Percentiles rank a stretch among this genome's conserved stretches.
phyloP scores from a whole-genome alignment of 768 basidiomycete species.

The Pleurotus cornucopiae region DNA sequence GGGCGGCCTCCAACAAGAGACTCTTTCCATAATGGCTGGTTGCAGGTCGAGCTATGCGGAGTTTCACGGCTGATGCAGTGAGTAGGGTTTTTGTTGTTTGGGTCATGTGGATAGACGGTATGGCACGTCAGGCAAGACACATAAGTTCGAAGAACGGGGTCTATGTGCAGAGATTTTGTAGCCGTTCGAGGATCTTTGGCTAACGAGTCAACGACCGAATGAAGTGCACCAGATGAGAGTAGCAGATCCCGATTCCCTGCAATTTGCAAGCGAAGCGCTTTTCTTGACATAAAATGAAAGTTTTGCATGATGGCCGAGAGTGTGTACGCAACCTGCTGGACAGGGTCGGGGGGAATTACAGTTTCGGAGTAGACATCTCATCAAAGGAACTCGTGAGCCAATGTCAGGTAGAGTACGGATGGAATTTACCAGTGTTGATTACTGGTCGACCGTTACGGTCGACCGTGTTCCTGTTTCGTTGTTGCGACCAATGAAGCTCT shows the following conservation, averaged over 20 bases:
- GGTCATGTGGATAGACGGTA: constrained; percentile 14
- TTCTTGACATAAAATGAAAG: constrained; percentile 17
- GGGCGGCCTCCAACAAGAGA: constrained; percentile 1
- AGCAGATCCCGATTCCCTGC: constrained; percentile 17
- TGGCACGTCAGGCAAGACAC: constrained; percentile 21
- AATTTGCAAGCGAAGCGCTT: constrained; percentile 15
- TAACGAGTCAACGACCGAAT: constrained; percentile 5
- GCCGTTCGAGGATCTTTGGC: constrained; percentile 19
- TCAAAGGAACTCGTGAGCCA: not conserved
- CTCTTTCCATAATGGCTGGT: not conserved
- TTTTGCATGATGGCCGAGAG: constrained; percentile 16
- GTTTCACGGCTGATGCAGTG: not conserved
- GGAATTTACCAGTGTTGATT: not conserved
- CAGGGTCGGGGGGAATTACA: not conserved
- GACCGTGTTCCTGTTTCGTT: not conserved
- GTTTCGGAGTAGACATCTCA: not conserved
- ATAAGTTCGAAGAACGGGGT: constrained; percentile 17
- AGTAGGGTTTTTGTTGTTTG: constrained; percentile 6
- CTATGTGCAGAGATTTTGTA: constrained; percentile 11
- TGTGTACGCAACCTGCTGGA: not conserved
- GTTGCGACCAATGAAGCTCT: not conserved
- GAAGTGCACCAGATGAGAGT: not conserved
- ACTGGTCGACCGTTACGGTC: not conserved
- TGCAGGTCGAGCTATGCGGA: not conserved
- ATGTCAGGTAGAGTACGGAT: not conserved